A percentile compares a stretch with the other conserved stretches of the same genome.
Conservation (phyloP, 1,139 yeast species). For the Geotrichum aggregatum region DNA sequence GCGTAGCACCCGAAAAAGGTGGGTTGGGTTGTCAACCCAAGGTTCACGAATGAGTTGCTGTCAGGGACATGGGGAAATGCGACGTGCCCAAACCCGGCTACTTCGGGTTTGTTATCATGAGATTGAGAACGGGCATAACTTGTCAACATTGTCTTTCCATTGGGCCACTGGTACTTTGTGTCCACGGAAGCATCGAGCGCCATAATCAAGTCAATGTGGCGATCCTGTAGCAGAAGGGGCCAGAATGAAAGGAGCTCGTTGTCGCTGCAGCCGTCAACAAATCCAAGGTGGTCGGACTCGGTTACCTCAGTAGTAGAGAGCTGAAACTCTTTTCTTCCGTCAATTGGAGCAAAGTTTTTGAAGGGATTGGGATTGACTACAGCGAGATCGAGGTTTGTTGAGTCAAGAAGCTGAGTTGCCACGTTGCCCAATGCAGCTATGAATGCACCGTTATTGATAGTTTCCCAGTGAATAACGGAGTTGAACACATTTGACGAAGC, state of each 20-base stretch:
- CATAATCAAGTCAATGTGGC: slow-evolving; percentile 70
- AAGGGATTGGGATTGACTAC: slow-evolving; percentile 71
- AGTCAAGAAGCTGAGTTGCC: slow-evolving; percentile 10
- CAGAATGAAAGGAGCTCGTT: slow-evolving; percentile 70
- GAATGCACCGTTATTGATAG: slow-evolving; percentile 20
- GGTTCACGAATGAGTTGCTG: slow-evolving; percentile 51
- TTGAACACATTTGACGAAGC: slow-evolving; percentile 71
- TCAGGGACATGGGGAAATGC: slow-evolving; percentile 19
- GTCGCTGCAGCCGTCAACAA: slow-evolving; percentile 91
- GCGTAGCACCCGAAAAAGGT: slow-evolving; percentile 86
- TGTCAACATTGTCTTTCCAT: slow-evolving; percentile 64
- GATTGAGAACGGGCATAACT: slow-evolving; percentile 64
- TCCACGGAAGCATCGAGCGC: slow-evolving; percentile 90
- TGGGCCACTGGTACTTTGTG: slow-evolving; percentile 49
- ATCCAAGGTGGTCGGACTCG: slow-evolving; percentile 47
- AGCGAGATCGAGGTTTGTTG: slow-evolving; percentile 55
- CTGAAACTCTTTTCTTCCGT: background rate
- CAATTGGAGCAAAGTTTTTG: slow-evolving; percentile 27
- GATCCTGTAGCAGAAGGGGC: slow-evolving; percentile 68
- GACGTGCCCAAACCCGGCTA: slow-evolving; percentile 39
- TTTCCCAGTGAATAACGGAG: slow-evolving; percentile 40
- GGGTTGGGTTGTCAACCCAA: slow-evolving; percentile 48
- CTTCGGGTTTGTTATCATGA: slow-evolving; percentile 61
- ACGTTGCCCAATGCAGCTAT: slow-evolving; percentile 20
- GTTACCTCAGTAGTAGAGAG: slow-evolving; percentile 28